Evolutionary conservation across 2,329 filamentous ascomycete genomes (phyloP), one percentile per base, ranked within the genome.

Genomic region (Scytalidium lignicola): DNA sequence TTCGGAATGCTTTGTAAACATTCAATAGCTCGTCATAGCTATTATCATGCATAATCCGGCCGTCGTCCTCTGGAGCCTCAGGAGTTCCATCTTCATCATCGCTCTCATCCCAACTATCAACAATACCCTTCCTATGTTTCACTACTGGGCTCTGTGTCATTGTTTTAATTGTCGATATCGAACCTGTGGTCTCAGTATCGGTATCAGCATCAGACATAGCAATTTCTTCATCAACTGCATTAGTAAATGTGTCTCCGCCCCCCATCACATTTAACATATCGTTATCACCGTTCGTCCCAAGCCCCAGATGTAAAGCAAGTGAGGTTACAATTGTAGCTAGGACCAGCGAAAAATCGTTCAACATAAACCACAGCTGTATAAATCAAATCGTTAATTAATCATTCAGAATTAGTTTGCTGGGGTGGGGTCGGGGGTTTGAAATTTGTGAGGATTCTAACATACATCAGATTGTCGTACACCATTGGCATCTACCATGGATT

Each of bases 281-380:
- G 1, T 68, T 66, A 43, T 79, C 74, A 7, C 77, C 66, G 47
- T 75, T 74, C 46, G 72, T 67, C 28, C 72, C 72, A 8, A 77
- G 67, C 18, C 76, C 75, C 54, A 83, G 69, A 57, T 83, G 78
- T 53, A 77, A 78, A 5, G 72, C 72, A 2, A 88, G 63, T 43
- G 78, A 82, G 0, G 83, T 83, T 28, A 87, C 78, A 55, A 93
- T 88, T 9, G 88, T 88, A 1, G 85, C 84, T 0, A 88, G 70
- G 0, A 85, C 63, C 18, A 79, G 70, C 13, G 78, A 82, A 62
- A 83, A 83, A 59, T 85, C 78, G 52, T 89, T 88, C 2, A 90
- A 71, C 2, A 77, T 61, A 58, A 85, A 90, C 87, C 86, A 91
- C 8, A 88, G 74, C 52, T 61, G 46, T n/a, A 26, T 26, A 10